These are phyloP conservation scores for Spongiforma sp. DNA, from an alignment of 1,284 basidiomycete genomes.

Conservation along the genomic window DNA sequence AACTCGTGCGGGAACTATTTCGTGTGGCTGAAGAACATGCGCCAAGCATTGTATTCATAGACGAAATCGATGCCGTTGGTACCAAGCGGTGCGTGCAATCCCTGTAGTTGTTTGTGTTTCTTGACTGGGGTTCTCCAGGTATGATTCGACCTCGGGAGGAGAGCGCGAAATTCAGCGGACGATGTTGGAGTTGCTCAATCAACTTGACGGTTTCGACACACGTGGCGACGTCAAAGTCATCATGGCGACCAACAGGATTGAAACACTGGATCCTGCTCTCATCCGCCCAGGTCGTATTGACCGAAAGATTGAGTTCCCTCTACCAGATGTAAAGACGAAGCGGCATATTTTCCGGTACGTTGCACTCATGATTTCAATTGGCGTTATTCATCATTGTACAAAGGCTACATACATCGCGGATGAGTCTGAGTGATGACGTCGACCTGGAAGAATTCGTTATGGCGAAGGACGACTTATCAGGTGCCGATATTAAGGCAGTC, in stretches of 20 bases:
- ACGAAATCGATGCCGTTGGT: conserved; percentile 98
- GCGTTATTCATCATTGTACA: conserved; percentile 7
- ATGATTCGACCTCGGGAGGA: conserved; percentile 97
- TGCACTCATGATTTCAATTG: background rate
- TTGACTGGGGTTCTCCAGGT: conserved; percentile 49
- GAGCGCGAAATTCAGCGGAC: conserved; percentile 99
- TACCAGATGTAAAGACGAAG: conserved; percentile 96
- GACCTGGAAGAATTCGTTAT: conserved; percentile 97
- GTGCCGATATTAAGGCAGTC: conserved; percentile 98
- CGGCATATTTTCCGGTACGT: conserved; percentile 94
- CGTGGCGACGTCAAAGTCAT: conserved; percentile 98
- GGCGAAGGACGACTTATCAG: conserved; percentile 96
- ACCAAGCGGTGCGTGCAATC: conserved; percentile 83
- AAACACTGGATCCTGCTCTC: conserved; percentile 94
- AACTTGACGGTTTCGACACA: conserved; percentile 99
- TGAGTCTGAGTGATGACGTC: conserved; percentile 93
- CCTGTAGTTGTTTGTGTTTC: background rate
- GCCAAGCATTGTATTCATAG: conserved; percentile 99
- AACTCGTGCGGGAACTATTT: conserved; percentile 97
- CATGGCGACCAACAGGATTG: conserved; percentile 94
- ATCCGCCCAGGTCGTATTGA: conserved; percentile 99
- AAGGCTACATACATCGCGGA: conserved; percentile 93
- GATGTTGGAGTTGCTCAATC: conserved; percentile 98
- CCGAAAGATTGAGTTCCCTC: conserved; percentile 96
- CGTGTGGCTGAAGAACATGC: conserved; percentile 97